Evolutionary conservation across 164 flowering plant genomes (phyloP), one percentile per base, ranked within the genome.

Genomic region (Paratinospora sagittata): DNA sequence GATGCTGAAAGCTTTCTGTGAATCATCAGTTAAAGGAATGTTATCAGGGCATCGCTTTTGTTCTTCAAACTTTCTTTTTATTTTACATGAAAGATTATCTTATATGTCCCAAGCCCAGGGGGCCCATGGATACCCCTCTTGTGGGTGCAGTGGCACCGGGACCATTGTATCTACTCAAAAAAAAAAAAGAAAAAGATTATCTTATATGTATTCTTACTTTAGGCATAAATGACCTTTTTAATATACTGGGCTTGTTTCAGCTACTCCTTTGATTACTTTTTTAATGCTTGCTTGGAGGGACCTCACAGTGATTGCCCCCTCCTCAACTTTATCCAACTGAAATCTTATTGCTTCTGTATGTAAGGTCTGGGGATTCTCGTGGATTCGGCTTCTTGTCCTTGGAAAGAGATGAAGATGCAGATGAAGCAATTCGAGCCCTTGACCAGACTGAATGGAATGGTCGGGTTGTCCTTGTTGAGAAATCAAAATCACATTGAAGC

Each of bases 391-490:
- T 82, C 64, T 72, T 82, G 57, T 69, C 85, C 34, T 74, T 82
- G 78, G 81, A 82, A 64, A 78, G 73, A 74, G 85, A 80, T 74
- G 81, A 82, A 76, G 82, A 78, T 66, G 83, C 83, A 17, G 83
- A 81, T 81, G 83, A 77, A 61, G 81, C 83, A 1, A 81, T 81
- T 49, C 73, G 79, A 45, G 79, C 83, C 69, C 75, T 81, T 49
- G 83, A 81, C 65, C 77, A 78, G 72, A 78, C 81, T 57, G 78
- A 82, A 63, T 82, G 85, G 85, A 80, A 80, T 70, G 85, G 85
- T 12, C 78, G 85, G 30, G 67, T 82, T 70, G 79, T 82, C 61
- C 80, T 82, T 43, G 85, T 82, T 66, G 85, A 82, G 70, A 82
- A 82, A 62, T 80, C 85, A 70, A 82, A 82, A 27, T 36, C 82